phyloP scores from a whole-genome alignment of 2,329 filamentous ascomycete species.

The Talaromyces islandicus region DNA sequence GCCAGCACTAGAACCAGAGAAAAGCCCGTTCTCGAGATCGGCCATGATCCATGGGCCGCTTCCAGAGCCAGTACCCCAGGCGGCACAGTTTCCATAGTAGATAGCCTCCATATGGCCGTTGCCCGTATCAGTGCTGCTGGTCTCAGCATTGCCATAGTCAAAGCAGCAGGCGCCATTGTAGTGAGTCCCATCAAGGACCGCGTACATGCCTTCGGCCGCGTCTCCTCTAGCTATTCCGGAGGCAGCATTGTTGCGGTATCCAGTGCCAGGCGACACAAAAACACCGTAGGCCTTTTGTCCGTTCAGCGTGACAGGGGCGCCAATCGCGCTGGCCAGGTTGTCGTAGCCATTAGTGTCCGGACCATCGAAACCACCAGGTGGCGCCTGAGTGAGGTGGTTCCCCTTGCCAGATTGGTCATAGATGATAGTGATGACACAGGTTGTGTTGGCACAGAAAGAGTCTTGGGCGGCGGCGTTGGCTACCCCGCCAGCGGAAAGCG shows the following conservation, averaged over 20 bases:
- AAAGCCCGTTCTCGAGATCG: slow-evolving; percentile 8
- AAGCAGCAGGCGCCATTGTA: slow-evolving; percentile 7
- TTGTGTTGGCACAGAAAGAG: slow-evolving; percentile 4
- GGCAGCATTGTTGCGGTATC: slow-evolving; percentile 4
- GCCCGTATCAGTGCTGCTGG: slow-evolving; percentile 6
- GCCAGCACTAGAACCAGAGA: background rate
- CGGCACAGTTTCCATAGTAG: slow-evolving; percentile 2
- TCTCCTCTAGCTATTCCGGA: slow-evolving; percentile 1
- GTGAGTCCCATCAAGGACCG: slow-evolving; percentile 7
- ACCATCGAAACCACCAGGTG: background rate
- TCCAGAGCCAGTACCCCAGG: slow-evolving; percentile 4
- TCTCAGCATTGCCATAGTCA: slow-evolving; percentile 10
- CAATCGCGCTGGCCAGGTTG: slow-evolving; percentile 6
- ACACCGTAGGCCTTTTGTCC: slow-evolving; percentile 8
- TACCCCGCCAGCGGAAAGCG: slow-evolving; percentile 4
- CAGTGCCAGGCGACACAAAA: slow-evolving; percentile 6
- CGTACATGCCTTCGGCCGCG: slow-evolving; percentile 6
- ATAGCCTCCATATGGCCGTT: slow-evolving; percentile 9
- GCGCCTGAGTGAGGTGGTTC: slow-evolving; percentile 5
- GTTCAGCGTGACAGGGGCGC: slow-evolving; percentile 7
- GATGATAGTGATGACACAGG: slow-evolving; percentile 8
- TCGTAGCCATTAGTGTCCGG: slow-evolving; percentile 3
- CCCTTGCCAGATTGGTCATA: slow-evolving; percentile 9
- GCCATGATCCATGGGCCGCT: slow-evolving; percentile 8
- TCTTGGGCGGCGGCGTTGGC: slow-evolving; percentile 5